Percentiles rank a stretch among this genome's conserved stretches.
phyloP scores from a whole-genome alignment of 208 protist genomes.

The Crithidia acanthocephali region DNA sequence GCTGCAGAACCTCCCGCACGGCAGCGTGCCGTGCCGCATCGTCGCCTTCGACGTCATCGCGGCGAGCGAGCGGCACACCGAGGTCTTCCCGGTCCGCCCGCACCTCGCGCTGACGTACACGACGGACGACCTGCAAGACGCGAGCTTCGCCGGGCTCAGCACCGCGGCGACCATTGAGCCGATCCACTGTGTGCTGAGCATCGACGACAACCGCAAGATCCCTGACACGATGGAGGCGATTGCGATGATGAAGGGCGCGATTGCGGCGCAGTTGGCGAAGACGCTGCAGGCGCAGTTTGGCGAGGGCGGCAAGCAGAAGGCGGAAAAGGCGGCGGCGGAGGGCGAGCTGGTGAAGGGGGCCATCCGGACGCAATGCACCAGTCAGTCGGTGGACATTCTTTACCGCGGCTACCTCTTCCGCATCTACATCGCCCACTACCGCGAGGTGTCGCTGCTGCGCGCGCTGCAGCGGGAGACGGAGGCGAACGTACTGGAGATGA shows the following conservation, averaged over 20 bases:
- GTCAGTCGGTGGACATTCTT: slow-evolving; percentile 80
- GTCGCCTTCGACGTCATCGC: slow-evolving; percentile 77
- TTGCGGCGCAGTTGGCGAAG: slow-evolving; percentile 86
- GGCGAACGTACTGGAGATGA: slow-evolving; percentile 76
- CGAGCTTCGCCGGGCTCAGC: slow-evolving; percentile 53
- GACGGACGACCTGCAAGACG: slow-evolving; percentile 52
- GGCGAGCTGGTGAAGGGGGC: slow-evolving; percentile 10
- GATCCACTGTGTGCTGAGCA: slow-evolving; percentile 80
- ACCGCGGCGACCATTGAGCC: slow-evolving; percentile 74
- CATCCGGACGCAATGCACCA: slow-evolving; percentile 67
- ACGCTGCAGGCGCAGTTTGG: slow-evolving; percentile 58
- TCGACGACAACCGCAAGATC: slow-evolving; percentile 86
- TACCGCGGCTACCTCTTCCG: slow-evolving; percentile 85
- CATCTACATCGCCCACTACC: slow-evolving; percentile 89
- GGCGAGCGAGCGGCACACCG: slow-evolving; percentile 67
- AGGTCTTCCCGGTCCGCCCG: slow-evolving; percentile 77
- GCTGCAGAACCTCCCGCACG: slow-evolving; percentile 60
- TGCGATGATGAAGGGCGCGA: slow-evolving; percentile 84
- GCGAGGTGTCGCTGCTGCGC: slow-evolving; percentile 80
- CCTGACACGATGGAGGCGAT: slow-evolving; percentile 88
- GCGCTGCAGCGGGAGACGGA: slow-evolving; percentile 75
- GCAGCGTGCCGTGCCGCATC: slow-evolving; percentile 78
- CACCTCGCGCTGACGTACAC: slow-evolving; percentile 83
- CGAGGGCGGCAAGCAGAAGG: slow-evolving; percentile 15
- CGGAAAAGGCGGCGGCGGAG: slow-evolving; percentile 3